phyloP scores from a whole-genome alignment of 345 rosid genomes.

The Lepidium sativum region DNA sequence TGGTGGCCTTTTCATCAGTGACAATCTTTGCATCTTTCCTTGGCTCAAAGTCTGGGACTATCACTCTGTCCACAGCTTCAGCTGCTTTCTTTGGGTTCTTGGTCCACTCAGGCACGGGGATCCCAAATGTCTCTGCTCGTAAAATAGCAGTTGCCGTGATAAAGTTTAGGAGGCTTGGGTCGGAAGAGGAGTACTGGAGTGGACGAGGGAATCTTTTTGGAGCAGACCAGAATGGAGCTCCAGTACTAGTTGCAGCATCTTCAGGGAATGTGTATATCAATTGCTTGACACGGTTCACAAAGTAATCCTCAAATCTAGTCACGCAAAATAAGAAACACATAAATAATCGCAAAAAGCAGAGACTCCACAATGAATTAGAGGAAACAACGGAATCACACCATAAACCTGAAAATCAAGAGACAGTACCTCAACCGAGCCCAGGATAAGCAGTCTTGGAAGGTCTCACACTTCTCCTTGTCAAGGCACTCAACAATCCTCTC shows the following conservation, averaged over 20 bases:
- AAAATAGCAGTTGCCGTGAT: constrained; percentile 63
- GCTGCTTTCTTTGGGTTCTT: constrained; percentile 43
- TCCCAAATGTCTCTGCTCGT: constrained; percentile 78
- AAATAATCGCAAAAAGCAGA: not conserved
- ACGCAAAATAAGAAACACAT: constrained; percentile 3
- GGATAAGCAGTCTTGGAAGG: constrained; percentile 83
- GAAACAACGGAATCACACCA: not conserved
- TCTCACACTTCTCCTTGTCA: constrained; percentile 74
- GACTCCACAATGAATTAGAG: not conserved
- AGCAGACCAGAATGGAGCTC: constrained; percentile 75
- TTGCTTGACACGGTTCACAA: constrained; percentile 74
- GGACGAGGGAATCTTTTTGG: constrained; percentile 71
- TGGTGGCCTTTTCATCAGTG: constrained; percentile 62
- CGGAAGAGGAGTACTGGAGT: constrained; percentile 53
- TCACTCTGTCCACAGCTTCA: constrained; percentile 48
- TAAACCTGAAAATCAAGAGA: not conserved
- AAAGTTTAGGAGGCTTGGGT: constrained; percentile 65
- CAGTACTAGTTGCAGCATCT: constrained; percentile 65
- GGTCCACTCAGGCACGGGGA: constrained; percentile 70
- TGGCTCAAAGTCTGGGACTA: constrained; percentile 63
- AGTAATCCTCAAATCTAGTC: constrained; percentile 84
- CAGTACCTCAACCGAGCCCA: constrained; percentile 92
- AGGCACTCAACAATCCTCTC: constrained; percentile 88
- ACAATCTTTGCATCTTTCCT: constrained; percentile 51
- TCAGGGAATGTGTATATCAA: constrained; percentile 75